phyloP scores from a whole-genome alignment of 106 monocot species.

The Dendrobium catenatum region DNA sequence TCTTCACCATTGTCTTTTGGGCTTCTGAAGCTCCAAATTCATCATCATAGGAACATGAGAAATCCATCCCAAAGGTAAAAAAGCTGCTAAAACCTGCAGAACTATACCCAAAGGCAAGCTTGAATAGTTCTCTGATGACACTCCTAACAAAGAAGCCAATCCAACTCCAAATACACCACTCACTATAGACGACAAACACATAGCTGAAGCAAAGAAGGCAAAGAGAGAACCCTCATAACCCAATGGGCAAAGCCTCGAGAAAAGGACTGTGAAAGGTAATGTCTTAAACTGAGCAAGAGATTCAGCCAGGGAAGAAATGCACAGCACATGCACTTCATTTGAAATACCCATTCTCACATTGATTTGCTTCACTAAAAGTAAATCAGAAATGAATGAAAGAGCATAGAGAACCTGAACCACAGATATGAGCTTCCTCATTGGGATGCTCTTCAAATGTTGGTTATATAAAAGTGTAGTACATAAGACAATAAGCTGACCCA shows the following conservation, averaged over 20 bases:
- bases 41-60: slow-evolving; percentile 31
- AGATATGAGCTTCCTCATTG: slow-evolving; percentile 51
- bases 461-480: slow-evolving; percentile 51
- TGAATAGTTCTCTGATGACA: slow-evolving; percentile 46
- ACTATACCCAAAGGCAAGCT: slow-evolving; percentile 49
- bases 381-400: slow-evolving; percentile 57
- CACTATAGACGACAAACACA: slow-evolving; percentile 67
- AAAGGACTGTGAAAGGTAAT: slow-evolving; percentile 62
- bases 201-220: slow-evolving; percentile 66
- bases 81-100: slow-evolving; percentile 57
- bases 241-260: slow-evolving; percentile 53
- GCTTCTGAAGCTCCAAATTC: slow-evolving; percentile 13
- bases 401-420: slow-evolving; percentile 59
- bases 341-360: slow-evolving; percentile 67
- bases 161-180: slow-evolving; percentile 75
- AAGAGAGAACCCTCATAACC: slow-evolving; percentile 80
- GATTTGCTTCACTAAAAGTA: slow-evolving; percentile 68
- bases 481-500: slow-evolving; percentile 67
- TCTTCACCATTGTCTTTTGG: background rate
- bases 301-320: slow-evolving; percentile 69
- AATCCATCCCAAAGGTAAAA: slow-evolving; percentile 70
- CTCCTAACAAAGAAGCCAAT: slow-evolving; percentile 48
- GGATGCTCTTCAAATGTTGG: slow-evolving; percentile 35
- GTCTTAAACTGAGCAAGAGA: slow-evolving; percentile 84
- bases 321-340: slow-evolving; percentile 62